phyloP scores from a whole-genome alignment of 1,284 basidiomycete species.

The Rhodofomes roseus region DNA sequence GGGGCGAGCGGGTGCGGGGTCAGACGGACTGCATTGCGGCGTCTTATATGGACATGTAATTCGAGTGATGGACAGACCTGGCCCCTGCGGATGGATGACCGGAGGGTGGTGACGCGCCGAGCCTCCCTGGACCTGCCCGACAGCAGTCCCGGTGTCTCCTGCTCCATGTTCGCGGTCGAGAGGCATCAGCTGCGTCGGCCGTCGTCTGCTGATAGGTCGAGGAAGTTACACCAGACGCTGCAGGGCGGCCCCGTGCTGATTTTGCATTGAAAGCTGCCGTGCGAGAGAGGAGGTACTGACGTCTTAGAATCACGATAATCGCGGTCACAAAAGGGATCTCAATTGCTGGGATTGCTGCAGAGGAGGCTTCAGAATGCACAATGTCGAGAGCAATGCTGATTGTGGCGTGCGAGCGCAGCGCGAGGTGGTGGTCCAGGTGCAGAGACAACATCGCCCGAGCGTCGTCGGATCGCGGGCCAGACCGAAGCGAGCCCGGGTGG shows the following conservation, averaged over 20 bases:
- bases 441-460: no score
- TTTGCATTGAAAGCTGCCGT: background rate
- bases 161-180: background rate
- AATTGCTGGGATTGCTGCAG: background rate
- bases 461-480: no score
- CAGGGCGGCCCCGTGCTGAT: constrained; percentile 2
- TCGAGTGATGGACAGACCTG: constrained; percentile 3
- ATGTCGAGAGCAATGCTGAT: background rate
- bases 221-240: background rate
- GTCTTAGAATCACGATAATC: background rate
- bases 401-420: background rate
- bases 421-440: background rate
- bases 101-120: no score
- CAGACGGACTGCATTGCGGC: background rate
- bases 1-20: background rate
- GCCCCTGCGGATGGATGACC: background rate
- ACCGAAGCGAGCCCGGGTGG: background rate
- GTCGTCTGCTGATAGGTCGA: background rate
- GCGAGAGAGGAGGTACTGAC: background rate
- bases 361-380: background rate
- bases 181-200: background rate
- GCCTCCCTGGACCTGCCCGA: background rate
- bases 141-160: background rate
- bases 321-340: background rate
- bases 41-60: background rate